These are phyloP conservation scores for Chytriomyces confervae DNA, from an alignment of 192 early-diverging fungal species.

Conservation along the genomic window DNA sequence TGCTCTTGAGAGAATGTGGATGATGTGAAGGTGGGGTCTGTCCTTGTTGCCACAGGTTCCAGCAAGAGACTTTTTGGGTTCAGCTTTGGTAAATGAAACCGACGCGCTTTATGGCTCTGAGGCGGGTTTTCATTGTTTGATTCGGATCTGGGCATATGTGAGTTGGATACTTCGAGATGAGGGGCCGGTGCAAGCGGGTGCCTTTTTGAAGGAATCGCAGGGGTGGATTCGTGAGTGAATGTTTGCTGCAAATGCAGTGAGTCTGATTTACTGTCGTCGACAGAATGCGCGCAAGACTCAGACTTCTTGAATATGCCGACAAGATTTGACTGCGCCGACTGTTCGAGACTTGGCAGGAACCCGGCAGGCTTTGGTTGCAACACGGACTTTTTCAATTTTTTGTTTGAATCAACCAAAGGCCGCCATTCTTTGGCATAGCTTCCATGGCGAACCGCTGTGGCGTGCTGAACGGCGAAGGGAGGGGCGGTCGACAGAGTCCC, in stretches of 20 bases:
- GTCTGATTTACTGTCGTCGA: background rate
- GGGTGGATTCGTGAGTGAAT: background rate
- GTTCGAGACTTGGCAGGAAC: background rate
- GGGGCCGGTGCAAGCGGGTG: background rate
- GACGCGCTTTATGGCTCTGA: background rate
- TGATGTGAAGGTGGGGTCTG: background rate
- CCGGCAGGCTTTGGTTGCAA: background rate
- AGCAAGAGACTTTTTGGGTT: background rate
- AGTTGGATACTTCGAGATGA: background rate
- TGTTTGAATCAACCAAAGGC: background rate
- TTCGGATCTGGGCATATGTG: background rate
- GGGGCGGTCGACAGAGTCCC: slow-evolving; percentile 5
- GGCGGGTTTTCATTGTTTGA: background rate
- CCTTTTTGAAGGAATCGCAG: background rate
- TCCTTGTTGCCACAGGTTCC: background rate
- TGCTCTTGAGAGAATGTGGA: background rate
- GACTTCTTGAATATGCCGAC: background rate
- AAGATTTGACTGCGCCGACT: background rate
- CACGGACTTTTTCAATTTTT: background rate
- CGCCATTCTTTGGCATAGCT: background rate
- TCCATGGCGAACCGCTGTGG: background rate
- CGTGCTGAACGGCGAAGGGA: slow-evolving; percentile 10
- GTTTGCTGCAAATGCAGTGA: too few species aligned
- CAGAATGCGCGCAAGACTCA: too few species aligned
- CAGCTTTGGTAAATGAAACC: background rate